Conservation (phyloP, 2,329 filamentous ascomycete genomes). For the Cadophora malorum region DNA sequence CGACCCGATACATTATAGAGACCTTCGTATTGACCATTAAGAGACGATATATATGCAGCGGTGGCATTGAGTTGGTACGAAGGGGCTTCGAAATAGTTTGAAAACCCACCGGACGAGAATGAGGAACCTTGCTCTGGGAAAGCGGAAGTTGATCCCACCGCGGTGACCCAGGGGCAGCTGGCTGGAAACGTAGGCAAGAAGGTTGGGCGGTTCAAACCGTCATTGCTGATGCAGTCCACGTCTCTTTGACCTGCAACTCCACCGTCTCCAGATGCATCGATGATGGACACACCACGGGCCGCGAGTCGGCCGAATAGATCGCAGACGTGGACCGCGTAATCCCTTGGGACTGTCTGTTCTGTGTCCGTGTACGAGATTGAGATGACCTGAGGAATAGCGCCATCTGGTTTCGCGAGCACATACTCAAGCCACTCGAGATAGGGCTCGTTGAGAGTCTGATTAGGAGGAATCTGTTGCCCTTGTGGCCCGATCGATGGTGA, state of each 20-base stretch:
- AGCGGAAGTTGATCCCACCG: conserved; percentile 41
- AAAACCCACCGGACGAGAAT: conserved; percentile 48
- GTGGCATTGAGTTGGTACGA: conserved; percentile 29
- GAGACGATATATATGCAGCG: conserved; percentile 14
- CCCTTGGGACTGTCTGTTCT: conserved; percentile 65
- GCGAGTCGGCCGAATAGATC: conserved; percentile 67
- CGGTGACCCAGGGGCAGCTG: conserved; percentile 51
- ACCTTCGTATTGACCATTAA: conserved; percentile 23
- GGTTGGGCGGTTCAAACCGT: conserved; percentile 59
- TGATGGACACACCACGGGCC: conserved; percentile 64
- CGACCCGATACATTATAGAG: conserved; percentile 51
- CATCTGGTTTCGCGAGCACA: conserved; percentile 56
- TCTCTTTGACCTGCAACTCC: conserved; percentile 49
- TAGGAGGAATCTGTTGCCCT: conserved; percentile 43
- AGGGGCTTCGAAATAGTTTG: conserved; percentile 27
- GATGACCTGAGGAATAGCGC: conserved; percentile 62
- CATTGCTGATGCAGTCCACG: conserved; percentile 60
- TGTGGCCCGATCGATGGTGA: conserved; percentile 50
- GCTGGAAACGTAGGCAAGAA: conserved; percentile 63
- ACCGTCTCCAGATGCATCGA: conserved; percentile 64
- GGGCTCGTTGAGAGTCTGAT: conserved; percentile 65
- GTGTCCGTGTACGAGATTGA: conserved; percentile 72
- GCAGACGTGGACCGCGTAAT: conserved; percentile 67
- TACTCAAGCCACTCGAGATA: conserved; percentile 67
- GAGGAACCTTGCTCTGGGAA: conserved; percentile 55